Evolutionary conservation across 345 rosid genomes (phyloP).

Genomic region (Chamaenerion angustifolium): DNA sequence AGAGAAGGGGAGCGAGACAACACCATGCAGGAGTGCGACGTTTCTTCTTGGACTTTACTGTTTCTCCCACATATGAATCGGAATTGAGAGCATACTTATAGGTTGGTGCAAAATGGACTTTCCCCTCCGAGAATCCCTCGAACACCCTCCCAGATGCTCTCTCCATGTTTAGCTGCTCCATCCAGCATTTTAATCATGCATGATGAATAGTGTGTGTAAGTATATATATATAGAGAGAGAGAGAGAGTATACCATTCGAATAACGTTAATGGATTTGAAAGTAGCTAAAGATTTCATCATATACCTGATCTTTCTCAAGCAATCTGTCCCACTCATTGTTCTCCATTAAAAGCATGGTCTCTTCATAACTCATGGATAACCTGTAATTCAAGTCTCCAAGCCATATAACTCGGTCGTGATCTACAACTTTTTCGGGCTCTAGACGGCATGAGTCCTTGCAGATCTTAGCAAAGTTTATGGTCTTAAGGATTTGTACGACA

Average conservation of each 20-base stretch:
- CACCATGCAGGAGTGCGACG: slow-evolving; percentile 98
- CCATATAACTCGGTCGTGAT: slow-evolving; percentile 88
- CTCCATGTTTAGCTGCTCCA: slow-evolving; percentile 54
- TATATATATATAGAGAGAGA: too few relatives aligned
- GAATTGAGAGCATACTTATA: slow-evolving; percentile 81
- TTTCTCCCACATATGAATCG: slow-evolving; percentile 83
- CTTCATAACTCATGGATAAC: slow-evolving; percentile 67
- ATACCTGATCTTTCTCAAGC: slow-evolving; percentile 86
- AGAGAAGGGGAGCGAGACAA: neutral
- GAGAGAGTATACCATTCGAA: too few relatives aligned
- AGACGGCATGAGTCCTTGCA: slow-evolving; percentile 41
- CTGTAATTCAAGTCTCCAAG: slow-evolving; percentile 90
- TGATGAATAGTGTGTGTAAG: too few relatives aligned
- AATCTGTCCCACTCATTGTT: slow-evolving; percentile 70
- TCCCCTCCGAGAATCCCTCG: slow-evolving; percentile 63
- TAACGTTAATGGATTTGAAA: too few relatives aligned
- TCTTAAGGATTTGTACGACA: slow-evolving; percentile 64
- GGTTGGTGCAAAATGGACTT: slow-evolving; percentile 72
- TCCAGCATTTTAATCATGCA: neutral
- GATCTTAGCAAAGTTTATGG: slow-evolving; percentile 55
- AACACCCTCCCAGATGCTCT: slow-evolving; percentile 85
- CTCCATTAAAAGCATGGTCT: slow-evolving; percentile 52
- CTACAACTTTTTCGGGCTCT: slow-evolving; percentile 58
- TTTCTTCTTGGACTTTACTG: slow-evolving; percentile 74
- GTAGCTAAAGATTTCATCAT: neutral